phyloP scores from a whole-genome alignment of 345 rosid species.

The Rhodomyrtus tomentosa region DNA sequence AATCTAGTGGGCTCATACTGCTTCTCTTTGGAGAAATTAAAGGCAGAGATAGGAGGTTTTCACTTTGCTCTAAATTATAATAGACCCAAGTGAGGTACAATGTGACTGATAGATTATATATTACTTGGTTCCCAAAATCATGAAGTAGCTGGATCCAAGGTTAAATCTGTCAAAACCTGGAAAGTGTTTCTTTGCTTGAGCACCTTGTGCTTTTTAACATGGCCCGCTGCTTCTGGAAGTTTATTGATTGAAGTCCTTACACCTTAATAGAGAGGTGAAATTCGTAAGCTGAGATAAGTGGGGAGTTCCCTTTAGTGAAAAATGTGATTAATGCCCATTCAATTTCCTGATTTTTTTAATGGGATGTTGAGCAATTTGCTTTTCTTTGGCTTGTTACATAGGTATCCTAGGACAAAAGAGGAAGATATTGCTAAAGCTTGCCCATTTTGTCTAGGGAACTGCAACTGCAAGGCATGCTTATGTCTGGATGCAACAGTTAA shows the following conservation, averaged over 20 bases:
- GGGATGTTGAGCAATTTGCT: background rate
- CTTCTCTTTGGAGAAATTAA: background rate
- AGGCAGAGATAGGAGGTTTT: background rate
- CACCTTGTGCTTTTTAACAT: background rate
- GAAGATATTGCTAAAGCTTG: slow-evolving; percentile 31
- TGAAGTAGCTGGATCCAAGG: background rate
- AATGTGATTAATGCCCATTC: background rate
- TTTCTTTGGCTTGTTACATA: background rate
- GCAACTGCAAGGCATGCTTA: slow-evolving; percentile 59
- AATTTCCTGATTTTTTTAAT: background rate
- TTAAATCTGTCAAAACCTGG: background rate
- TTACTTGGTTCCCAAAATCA: background rate
- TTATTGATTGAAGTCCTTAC: background rate
- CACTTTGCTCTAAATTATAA: background rate
- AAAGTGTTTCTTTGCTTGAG: background rate
- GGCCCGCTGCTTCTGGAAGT: background rate
- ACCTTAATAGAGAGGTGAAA: background rate
- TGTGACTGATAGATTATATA: background rate
- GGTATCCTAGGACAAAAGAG: slow-evolving; percentile 36
- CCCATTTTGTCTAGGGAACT: slow-evolving; percentile 31
- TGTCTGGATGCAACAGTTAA: slow-evolving; percentile 14
- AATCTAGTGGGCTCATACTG: background rate
- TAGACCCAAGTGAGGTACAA: background rate
- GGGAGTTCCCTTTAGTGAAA: background rate
- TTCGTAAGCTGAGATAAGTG: background rate